Conservation (phyloP, 345 rosid species). For the Odontarrhena argentea region DNA sequence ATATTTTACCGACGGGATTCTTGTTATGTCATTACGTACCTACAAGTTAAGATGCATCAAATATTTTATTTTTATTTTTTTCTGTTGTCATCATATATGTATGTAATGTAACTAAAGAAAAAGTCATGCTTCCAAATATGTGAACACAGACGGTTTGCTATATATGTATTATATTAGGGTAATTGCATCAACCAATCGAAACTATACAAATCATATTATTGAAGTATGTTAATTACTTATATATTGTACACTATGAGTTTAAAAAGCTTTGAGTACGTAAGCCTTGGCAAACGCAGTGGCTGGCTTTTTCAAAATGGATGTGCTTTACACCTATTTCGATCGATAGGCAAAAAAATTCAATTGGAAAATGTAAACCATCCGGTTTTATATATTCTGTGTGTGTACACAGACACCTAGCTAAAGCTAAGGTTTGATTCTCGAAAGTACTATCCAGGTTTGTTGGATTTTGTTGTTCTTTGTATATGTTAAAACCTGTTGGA, state of each 20-base stretch:
- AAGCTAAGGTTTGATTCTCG: too few relatives aligned
- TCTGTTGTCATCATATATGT: not conserved
- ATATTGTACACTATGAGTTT: not conserved
- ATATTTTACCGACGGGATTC: slow-evolving; percentile 27
- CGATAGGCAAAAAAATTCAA: too few relatives aligned
- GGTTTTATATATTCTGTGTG: too few relatives aligned
- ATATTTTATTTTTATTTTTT: not conserved
- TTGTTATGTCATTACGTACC: slow-evolving; percentile 36
- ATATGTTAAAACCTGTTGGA: too few relatives aligned
- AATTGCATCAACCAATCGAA: not conserved
- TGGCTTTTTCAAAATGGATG: not conserved
- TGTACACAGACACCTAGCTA: too few relatives aligned
- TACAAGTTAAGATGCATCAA: slow-evolving; percentile 1
- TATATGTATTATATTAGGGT: not conserved
- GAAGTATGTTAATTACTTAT: not conserved
- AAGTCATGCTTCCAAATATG: slow-evolving; percentile 29
- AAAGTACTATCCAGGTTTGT: too few relatives aligned
- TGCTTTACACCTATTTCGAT: not conserved
- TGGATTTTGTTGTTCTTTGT: too few relatives aligned
- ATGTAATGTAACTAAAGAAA: not conserved
- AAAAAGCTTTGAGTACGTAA: not conserved
- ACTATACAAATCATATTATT: not conserved
- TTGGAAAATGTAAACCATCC: too few relatives aligned
- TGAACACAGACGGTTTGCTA: slow-evolving; percentile 8
- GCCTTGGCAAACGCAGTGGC: not conserved